Evolutionary conservation across 345 rosid species (phyloP).

Genomic region (Isatis tinctoria): DNA sequence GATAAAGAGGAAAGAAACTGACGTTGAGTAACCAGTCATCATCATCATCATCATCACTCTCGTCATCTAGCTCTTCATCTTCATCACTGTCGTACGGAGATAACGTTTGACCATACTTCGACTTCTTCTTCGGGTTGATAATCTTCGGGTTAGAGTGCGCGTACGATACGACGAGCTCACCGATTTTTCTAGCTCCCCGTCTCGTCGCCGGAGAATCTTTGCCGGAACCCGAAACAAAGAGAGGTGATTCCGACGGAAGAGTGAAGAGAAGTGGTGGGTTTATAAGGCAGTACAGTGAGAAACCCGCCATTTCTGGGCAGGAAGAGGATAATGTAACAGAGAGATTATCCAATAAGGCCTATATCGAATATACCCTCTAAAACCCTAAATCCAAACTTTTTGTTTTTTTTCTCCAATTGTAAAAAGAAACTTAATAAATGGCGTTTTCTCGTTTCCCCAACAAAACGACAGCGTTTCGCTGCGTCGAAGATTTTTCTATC

Average conservation of each 20-base stretch:
- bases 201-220: conserved; percentile 1
- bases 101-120: conserved; percentile 48
- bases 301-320: conserved; percentile 40
- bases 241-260: conserved; percentile 16
- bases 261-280: conserved; percentile 28
- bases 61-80: conserved; percentile 38
- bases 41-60: conserved; percentile 34
- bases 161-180: conserved; percentile 45
- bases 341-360: conserved; percentile 9
- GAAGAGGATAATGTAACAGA: conserved; percentile 11
- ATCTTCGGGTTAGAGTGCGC: conserved; percentile 77
- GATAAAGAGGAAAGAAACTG: conserved; percentile 24
- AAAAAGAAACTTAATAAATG: conserved; percentile 8
- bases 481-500: not conserved
- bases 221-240: conserved; percentile 8
- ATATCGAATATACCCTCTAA: conserved; percentile 43
- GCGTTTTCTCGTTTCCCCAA: not conserved
- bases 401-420: not conserved
- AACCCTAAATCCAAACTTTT: conserved; percentile 33
- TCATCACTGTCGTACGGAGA: conserved; percentile 48
- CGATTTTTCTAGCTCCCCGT: conserved; percentile 10
- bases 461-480: conserved; percentile 1
- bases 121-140: conserved; percentile 68
- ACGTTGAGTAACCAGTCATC: conserved; percentile 56
- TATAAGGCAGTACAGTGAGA: conserved; percentile 34